A percentile compares a stretch with the other conserved stretches of the same genome.
Evolutionary conservation across 495 filamentous ascomycete species (phyloP).

Genomic region (Podospora pseudopauciseta): DNA sequence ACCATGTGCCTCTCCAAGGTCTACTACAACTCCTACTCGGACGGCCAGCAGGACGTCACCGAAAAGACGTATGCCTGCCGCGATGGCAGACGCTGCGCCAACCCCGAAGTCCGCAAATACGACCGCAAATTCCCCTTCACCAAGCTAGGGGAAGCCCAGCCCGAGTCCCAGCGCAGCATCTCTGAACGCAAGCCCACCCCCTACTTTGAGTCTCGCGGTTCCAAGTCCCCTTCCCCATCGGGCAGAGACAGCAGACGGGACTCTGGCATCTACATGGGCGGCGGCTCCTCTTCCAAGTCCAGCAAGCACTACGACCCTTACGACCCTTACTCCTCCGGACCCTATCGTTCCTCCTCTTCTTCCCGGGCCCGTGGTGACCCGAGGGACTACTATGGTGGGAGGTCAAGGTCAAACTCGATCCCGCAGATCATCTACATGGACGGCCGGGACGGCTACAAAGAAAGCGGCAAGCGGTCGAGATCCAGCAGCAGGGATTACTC

Average conservation of each 20-base stretch:
- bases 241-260: conserved; percentile 27
- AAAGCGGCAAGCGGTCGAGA: conserved; percentile 16
- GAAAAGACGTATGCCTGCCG: conserved; percentile 30
- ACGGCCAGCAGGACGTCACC: conserved; percentile 30
- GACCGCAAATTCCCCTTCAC: conserved; percentile 27
- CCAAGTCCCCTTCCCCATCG: conserved; percentile 41
- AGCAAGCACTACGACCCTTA: conserved; percentile 26
- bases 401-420: conserved; percentile 21
- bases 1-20: conserved; percentile 45
- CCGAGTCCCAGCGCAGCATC: conserved; percentile 21
- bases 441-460: conserved; percentile 7
- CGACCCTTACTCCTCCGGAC: conserved; percentile 15
- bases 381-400: conserved; percentile 23
- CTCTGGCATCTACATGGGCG: conserved; percentile 34
- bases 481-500: conserved; percentile 20
- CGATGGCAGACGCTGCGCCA: conserved; percentile 25
- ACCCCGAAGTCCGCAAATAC: conserved; percentile 27
- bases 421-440: conserved; percentile 31
- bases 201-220: conserved; percentile 32
- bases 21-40: conserved; percentile 35
- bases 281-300: conserved; percentile 11
- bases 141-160: conserved; percentile 27
- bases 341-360: conserved; percentile 12
- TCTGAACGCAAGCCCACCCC: conserved; percentile 26
- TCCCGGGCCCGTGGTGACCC: conserved; percentile 17